These are phyloP conservation scores for Salix brachista DNA, from an alignment of 345 rosid genomes.

Conservation along the genomic window DNA sequence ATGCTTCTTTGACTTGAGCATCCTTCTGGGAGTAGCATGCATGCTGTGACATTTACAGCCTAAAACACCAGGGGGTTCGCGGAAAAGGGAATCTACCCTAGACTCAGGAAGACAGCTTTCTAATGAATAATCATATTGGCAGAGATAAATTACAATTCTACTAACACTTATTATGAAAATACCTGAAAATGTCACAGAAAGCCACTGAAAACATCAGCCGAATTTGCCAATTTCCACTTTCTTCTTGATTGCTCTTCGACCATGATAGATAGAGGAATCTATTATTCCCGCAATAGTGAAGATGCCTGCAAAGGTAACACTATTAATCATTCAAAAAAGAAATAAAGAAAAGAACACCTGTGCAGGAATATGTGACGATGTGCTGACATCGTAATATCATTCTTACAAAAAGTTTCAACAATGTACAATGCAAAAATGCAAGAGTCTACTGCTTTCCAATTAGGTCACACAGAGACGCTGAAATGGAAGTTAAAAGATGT, in stretches of 20 bases:
- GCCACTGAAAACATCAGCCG: slow-evolving; percentile 1
- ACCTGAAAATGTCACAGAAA: neutral
- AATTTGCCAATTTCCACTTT: slow-evolving; percentile 22
- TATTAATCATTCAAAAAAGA: neutral
- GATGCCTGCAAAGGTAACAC: slow-evolving; percentile 10
- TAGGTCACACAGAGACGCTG: neutral
- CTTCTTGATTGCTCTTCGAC: slow-evolving; percentile 28
- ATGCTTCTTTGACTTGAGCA: neutral
- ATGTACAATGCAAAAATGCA: neutral
- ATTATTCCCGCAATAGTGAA: slow-evolving; percentile 30
- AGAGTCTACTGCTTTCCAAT: neutral
- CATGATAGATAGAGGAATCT: slow-evolving; percentile 27
- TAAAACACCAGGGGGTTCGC: neutral
- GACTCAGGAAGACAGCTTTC: neutral
- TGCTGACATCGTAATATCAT: neutral
- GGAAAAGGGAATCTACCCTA: neutral
- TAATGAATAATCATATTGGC: neutral
- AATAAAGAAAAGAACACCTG: neutral
- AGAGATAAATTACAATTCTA: neutral
- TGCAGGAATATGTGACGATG: too few species aligned
- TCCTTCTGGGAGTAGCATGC: neutral
- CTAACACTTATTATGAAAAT: too few species aligned
- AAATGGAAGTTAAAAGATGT: neutral
- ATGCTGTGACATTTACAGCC: neutral
- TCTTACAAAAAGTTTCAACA: neutral